These are phyloP conservation scores for Eimeria tenella DNA, from an alignment of 169 alveolate genomes.

Conservation along the genomic window DNA sequence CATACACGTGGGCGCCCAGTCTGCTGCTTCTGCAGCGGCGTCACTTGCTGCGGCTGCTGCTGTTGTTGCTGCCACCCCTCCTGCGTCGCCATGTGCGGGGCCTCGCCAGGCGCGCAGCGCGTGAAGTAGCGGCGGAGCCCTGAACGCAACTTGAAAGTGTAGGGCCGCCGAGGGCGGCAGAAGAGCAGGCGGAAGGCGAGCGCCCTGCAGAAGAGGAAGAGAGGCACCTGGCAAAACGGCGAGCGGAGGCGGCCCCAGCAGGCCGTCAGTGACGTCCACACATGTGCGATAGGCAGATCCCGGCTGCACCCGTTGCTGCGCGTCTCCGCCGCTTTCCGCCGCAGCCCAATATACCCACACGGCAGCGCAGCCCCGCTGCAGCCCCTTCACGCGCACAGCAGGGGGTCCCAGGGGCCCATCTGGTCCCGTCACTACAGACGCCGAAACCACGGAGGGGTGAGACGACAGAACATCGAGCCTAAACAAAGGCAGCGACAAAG, in stretches of 20 bases:
- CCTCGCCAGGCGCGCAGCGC: constrained; percentile 45
- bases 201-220: not conserved
- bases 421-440: constrained; percentile 30
- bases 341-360: not conserved
- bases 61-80: not conserved
- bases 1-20: not conserved
- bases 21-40: not conserved
- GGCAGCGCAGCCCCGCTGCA: constrained; percentile 24
- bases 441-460: constrained; percentile 54
- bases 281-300: not conserved
- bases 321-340: not conserved
- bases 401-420: constrained; percentile 16
- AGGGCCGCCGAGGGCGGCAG: constrained; percentile 32
- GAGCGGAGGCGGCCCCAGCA: not conserved
- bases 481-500: not conserved
- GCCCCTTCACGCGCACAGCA: not conserved
- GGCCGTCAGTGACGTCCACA: not conserved
- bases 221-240: constrained; percentile 12
- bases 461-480: constrained; percentile 11
- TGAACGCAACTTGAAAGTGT: not conserved
- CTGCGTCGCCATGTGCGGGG: not conserved
- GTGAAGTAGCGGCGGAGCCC: not conserved
- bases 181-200: not conserved
- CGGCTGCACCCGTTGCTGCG: not conserved
- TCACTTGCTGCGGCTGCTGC: not conserved